Base-by-base conservation (phyloP, 2,329 filamentous ascomycete species). In the Xenoacremonium recifei region DNA sequence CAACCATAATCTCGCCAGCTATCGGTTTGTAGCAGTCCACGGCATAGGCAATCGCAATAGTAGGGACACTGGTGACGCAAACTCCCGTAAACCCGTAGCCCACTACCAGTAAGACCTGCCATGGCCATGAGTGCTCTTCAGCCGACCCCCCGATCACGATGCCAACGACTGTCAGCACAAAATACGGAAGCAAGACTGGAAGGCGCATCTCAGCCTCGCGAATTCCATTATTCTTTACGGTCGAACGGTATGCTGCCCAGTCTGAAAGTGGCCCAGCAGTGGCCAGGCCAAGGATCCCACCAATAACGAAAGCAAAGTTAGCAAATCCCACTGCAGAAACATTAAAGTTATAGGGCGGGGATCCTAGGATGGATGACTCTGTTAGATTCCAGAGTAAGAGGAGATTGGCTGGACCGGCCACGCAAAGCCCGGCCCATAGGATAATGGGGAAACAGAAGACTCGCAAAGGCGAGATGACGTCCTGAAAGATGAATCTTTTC, bases 181-280 rank as follows among this genome's bases (percentile, higher is more conserved):
- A 10, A 15, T 11, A 32, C 6, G 29, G 29, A 11, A 32, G 10
- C 6, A 32, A 16, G 6, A 16, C 29, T 15, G 29, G 29, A 1
- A 75, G 59, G 13, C 72, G 60, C 70, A 75, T 73, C 55, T 75
- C 72, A 1, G 72, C 65, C 55, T 75, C 71, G 5, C 71, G 64
- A 18, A 75, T 63, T 15, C 71, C 72, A 35, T 65, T 62, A 51
- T 75, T 75, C 21, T 60, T 60, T 21, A 52, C 54, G 3, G 71
- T 74, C 19, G 63, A 50, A 18, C 58, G 54, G 3, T 61, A 61
- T 9, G 68, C 64, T 12, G 71, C 58, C 64, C 64, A 71, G 54
- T 75, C 72, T 5, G 65, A 70, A 6, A 72, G 57, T 2, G 69
- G 69, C 1, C 72, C 72, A 13, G 65, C 65, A 2, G 66, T 69